These are phyloP conservation scores for Pseudomonodictys pantanalensis DNA, from an alignment of 495 filamentous ascomycete genomes.

Conservation along the genomic window DNA sequence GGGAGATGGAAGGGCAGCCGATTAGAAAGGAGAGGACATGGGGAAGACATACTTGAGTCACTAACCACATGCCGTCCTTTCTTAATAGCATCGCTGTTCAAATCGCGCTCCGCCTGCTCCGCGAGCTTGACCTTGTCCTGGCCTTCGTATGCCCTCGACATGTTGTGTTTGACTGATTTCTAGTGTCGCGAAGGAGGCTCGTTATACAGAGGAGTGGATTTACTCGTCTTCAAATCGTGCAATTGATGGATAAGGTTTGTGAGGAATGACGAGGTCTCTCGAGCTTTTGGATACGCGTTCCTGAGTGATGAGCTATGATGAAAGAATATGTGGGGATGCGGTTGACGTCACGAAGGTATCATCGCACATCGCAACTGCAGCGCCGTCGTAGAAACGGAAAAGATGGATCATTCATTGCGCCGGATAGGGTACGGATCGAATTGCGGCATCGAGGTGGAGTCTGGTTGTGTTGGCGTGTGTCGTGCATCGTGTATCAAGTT, in stretches of 20 bases:
- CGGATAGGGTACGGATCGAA: too few species aligned
- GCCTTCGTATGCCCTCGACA: conserved; percentile 37
- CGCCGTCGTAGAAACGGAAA: too few species aligned
- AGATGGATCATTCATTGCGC: too few species aligned
- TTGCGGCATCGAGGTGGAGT: too few species aligned
- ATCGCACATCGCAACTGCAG: too few species aligned
- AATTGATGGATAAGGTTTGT: neutral
- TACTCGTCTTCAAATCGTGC: neutral
- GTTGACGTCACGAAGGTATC: neutral
- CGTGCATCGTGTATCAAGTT: too few species aligned
- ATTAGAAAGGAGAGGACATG: neutral
- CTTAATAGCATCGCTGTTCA: conserved; percentile 55
- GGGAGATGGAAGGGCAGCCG: neutral
- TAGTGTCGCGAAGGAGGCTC: neutral
- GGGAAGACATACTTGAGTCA: conserved; percentile 48
- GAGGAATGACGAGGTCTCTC: neutral
- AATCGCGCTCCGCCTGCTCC: conserved; percentile 51
- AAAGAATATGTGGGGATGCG: neutral
- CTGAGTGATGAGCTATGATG: neutral
- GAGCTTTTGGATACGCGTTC: neutral
- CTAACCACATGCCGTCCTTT: conserved; percentile 40
- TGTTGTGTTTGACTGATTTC: conserved; percentile 2
- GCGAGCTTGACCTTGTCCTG: conserved; percentile 42
- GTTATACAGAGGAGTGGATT: neutral
- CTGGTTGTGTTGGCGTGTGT: too few species aligned